These are phyloP conservation scores for Xylaria digitata DNA, from an alignment of 2,329 filamentous ascomycete species.

Conservation along the genomic window DNA sequence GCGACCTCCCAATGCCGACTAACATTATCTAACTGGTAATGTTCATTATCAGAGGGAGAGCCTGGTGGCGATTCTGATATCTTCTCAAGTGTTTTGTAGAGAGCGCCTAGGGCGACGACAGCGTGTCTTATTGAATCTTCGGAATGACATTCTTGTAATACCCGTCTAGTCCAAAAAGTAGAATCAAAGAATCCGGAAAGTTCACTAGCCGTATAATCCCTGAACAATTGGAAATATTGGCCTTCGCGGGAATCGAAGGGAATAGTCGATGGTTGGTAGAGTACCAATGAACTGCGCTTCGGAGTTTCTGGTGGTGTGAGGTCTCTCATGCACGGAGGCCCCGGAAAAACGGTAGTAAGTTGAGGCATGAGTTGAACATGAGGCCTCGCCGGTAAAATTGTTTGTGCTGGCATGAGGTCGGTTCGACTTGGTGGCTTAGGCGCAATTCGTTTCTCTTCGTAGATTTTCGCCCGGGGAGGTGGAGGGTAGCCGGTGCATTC, in stretches of 20 bases:
- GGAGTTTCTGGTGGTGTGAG: constrained; percentile 53
- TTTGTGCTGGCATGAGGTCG: constrained; percentile 23
- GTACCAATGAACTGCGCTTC: constrained; percentile 45
- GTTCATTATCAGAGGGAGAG: constrained; percentile 55
- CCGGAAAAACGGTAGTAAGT: constrained; percentile 11
- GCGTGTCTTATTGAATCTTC: constrained; percentile 72
- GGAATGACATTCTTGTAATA: constrained; percentile 71
- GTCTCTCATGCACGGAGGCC: constrained; percentile 13
- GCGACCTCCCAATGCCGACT: constrained; percentile 69
- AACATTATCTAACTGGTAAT: constrained; percentile 54
- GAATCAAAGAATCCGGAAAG: constrained; percentile 75
- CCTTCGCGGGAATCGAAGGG: constrained; percentile 64
- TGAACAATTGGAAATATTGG: constrained; percentile 72
- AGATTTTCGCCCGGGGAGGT: constrained; percentile 60
- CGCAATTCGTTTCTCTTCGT: constrained; percentile 56
- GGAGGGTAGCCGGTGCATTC: constrained; percentile 72
- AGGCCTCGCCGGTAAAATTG: constrained; percentile 9
- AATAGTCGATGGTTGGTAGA: constrained; percentile 61
- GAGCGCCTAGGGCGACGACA: constrained; percentile 72
- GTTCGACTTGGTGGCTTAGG: constrained; percentile 40
- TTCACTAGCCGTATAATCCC: constrained; percentile 69
- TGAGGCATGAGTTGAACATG: constrained; percentile 31
- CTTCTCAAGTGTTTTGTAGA: constrained; percentile 75
- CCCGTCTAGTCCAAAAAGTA: constrained; percentile 71
- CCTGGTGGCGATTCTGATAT: constrained; percentile 62